phyloP scores from a whole-genome alignment of 2,329 filamentous ascomycete genomes.

The Xylaria polymorpha region DNA sequence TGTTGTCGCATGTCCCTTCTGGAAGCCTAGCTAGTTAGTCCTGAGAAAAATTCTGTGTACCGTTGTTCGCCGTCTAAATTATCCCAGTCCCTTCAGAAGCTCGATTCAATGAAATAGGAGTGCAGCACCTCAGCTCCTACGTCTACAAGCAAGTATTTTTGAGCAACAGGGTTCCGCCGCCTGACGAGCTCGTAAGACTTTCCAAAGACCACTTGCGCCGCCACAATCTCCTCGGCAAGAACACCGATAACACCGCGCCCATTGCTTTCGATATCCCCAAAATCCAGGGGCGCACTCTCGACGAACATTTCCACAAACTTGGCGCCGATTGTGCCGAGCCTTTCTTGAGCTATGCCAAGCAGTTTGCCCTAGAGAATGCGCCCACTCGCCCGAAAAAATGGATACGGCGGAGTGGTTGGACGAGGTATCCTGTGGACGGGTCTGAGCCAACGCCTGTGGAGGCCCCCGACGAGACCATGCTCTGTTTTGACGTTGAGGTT shows the following conservation, averaged over 20 bases:
- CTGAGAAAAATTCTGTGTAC: slow-evolving; percentile 14
- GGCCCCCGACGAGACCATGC: slow-evolving; percentile 80
- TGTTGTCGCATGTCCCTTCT: slow-evolving; percentile 31
- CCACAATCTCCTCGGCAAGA: slow-evolving; percentile 91
- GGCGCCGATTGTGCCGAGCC: slow-evolving; percentile 89
- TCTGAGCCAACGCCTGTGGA: slow-evolving; percentile 72
- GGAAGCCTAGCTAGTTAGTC: slow-evolving; percentile 58
- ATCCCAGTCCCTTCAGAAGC: slow-evolving; percentile 63
- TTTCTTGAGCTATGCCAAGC: slow-evolving; percentile 78
- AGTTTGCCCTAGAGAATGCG: slow-evolving; percentile 74
- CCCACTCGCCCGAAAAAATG: slow-evolving; percentile 75
- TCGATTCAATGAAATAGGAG: slow-evolving; percentile 90
- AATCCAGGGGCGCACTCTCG: slow-evolving; percentile 82
- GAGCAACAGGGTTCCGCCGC: slow-evolving; percentile 64
- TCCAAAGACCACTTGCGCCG: slow-evolving; percentile 83
- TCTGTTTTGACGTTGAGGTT: slow-evolving; percentile 96
- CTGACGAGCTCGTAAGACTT: slow-evolving; percentile 79
- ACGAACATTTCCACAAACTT: slow-evolving; percentile 93
- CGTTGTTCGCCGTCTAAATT: slow-evolving; percentile 35
- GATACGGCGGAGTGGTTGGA: slow-evolving; percentile 88
- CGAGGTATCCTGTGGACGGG: slow-evolving; percentile 85
- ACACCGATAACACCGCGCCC: slow-evolving; percentile 78
- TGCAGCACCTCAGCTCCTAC: slow-evolving; percentile 90
- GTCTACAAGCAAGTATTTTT: slow-evolving; percentile 87
- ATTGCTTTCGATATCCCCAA: slow-evolving; percentile 87